Percentiles rank a stretch among this genome's conserved stretches.
Evolutionary conservation across 805 yeast genomes (phyloP).

Genomic region (Lipomyces starkeyi): DNA sequence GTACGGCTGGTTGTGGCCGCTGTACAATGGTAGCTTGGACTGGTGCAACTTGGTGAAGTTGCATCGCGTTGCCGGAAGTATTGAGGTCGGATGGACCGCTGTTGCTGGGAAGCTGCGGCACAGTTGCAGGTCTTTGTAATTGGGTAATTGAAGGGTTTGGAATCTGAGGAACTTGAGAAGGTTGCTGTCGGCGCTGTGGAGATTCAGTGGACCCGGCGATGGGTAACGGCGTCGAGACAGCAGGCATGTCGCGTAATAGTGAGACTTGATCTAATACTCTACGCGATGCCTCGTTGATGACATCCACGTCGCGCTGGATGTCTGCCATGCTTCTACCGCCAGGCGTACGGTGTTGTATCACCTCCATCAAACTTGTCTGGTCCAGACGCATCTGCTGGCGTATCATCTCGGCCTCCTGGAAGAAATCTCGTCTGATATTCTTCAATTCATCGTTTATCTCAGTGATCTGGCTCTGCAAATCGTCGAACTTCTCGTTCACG

Average conservation of each 20-base stretch:
- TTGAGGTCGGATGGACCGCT: slow-evolving; percentile 1
- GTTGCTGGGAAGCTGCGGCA: slow-evolving; percentile 13
- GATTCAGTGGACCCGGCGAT: not conserved
- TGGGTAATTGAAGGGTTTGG: slow-evolving; percentile 4
- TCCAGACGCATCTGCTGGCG: slow-evolving; percentile 12
- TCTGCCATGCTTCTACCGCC: slow-evolving; percentile 14
- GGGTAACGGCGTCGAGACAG: slow-evolving; percentile 1
- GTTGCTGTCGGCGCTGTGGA: not conserved
- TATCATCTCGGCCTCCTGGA: slow-evolving; percentile 16
- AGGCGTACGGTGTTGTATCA: slow-evolving; percentile 14
- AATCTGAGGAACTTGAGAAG: slow-evolving; percentile 2
- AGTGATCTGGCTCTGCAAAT: slow-evolving; percentile 20
- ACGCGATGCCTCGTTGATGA: slow-evolving; percentile 20
- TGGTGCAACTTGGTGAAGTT: slow-evolving; percentile 9
- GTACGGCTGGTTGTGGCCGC: not conserved
- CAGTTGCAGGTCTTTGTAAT: slow-evolving; percentile 10
- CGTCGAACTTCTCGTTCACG: slow-evolving; percentile 22
- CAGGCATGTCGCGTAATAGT: slow-evolving; percentile 4
- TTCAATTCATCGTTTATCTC: slow-evolving; percentile 18
- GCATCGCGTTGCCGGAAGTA: slow-evolving; percentile 19
- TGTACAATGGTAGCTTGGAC: slow-evolving; percentile 3
- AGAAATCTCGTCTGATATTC: slow-evolving; percentile 11
- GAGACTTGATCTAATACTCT: slow-evolving; percentile 11
- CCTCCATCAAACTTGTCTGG: slow-evolving; percentile 9
- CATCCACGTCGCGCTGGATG: slow-evolving; percentile 31